phyloP scores from a whole-genome alignment of 2,329 filamentous ascomycete genomes.

The Canariomyces notabilis region DNA sequence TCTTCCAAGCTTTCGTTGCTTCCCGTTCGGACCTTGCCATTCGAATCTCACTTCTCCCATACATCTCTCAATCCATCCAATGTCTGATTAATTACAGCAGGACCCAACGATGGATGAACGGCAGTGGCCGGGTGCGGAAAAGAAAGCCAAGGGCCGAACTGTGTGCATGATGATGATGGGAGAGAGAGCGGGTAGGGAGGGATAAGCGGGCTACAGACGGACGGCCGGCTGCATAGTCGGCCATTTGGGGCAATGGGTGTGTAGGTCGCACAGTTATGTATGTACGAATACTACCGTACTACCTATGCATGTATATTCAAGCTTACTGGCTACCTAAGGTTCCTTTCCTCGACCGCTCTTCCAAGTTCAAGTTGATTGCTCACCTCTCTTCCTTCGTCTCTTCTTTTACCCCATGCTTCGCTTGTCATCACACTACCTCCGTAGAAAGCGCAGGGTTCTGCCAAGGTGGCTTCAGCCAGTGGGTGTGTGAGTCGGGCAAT shows the following conservation, averaged over 20 bases:
- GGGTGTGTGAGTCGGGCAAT: slow-evolving; percentile 12
- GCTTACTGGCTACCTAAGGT: neutral
- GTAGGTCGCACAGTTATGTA: too few species aligned
- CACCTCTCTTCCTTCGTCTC: neutral
- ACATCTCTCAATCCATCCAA: too few species aligned
- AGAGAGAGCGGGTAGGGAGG: neutral
- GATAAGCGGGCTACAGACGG: neutral
- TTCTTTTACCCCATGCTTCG: neutral
- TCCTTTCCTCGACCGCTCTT: neutral
- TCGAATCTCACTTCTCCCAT: too few species aligned
- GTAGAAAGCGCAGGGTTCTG: neutral
- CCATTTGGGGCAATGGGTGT: neutral
- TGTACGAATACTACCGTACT: too few species aligned
- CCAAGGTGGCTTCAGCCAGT: slow-evolving; percentile 14
- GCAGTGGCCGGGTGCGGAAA: neutral
- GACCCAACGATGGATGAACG: too few species aligned
- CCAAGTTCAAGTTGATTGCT: neutral
- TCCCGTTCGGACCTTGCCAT: too few species aligned
- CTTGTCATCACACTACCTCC: slow-evolving; percentile 9
- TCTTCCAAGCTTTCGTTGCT: too few species aligned
- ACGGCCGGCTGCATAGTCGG: neutral
- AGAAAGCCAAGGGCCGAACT: neutral
- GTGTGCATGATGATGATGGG: neutral
- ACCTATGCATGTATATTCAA: too few species aligned
- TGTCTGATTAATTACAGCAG: too few species aligned